Conservation (phyloP, 306 rosid genomes). For the Cicer chorassanicum region DNA sequence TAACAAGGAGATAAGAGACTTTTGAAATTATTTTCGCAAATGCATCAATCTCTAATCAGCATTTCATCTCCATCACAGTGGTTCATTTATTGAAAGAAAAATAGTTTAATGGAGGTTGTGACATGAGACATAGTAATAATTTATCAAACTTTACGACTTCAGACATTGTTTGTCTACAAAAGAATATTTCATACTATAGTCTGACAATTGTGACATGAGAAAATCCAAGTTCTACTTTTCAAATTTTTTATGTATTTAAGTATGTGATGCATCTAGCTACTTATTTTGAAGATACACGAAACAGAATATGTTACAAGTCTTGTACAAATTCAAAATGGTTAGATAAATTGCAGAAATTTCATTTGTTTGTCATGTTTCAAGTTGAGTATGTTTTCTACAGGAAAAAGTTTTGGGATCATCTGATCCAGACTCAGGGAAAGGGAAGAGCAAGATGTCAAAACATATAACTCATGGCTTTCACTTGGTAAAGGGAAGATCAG, state of each 20-base stretch:
- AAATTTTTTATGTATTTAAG: neutral
- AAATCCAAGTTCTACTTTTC: neutral
- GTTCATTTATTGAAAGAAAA: neutral
- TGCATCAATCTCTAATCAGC: too few species aligned
- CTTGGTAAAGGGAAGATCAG: constrained; percentile 82
- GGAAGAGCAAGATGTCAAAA: constrained; percentile 94
- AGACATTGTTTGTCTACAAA: neutral
- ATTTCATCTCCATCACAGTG: too few species aligned
- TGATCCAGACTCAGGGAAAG: constrained; percentile 92
- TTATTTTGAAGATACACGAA: constrained; percentile 21
- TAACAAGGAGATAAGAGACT: too few species aligned
- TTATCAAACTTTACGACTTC: neutral
- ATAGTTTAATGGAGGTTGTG: neutral
- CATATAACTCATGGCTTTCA: constrained; percentile 81
- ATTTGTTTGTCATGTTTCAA: neutral
- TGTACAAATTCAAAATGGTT: constrained; percentile 24
- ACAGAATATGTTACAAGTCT: constrained; percentile 1
- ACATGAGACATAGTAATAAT: neutral
- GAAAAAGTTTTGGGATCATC: constrained; percentile 80
- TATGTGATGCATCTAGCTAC: constrained; percentile 11
- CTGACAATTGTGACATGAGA: neutral
- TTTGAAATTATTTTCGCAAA: too few species aligned
- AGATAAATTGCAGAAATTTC: neutral
- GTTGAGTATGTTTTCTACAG: constrained; percentile 50
- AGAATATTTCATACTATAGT: neutral